Percentiles rank a stretch among this genome's conserved stretches.
These are phyloP conservation scores for Saccharum spontaneum DNA, from an alignment of 176 grass and related monocot species.

Conservation along the genomic window DNA sequence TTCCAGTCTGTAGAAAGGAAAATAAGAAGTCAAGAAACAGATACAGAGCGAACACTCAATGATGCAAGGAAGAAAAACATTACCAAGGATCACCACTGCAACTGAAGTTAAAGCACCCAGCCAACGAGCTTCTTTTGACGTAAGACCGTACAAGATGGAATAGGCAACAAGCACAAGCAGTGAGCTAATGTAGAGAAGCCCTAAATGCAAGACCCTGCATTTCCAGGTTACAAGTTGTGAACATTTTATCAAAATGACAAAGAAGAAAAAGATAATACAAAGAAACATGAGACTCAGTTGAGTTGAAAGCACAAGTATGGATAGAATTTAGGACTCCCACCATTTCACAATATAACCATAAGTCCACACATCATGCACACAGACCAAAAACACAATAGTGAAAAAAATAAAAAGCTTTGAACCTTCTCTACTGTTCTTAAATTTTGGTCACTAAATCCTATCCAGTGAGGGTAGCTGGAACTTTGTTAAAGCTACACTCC, in stretches of 20 bases:
- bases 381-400: background rate
- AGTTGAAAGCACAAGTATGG: conserved; percentile 7
- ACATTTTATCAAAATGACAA: conserved; percentile 35
- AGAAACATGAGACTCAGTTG: conserved; percentile 9
- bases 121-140: conserved; percentile 92
- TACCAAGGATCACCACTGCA: conserved; percentile 96
- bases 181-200: conserved; percentile 87
- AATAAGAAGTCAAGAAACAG: conserved; percentile 32
- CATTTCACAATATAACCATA: conserved; percentile 3
- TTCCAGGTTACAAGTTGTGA: conserved; percentile 29
- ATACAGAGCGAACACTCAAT: conserved; percentile 9
- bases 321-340: conserved; percentile 3
- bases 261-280: conserved; percentile 32
- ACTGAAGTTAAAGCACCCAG: conserved; percentile 87
- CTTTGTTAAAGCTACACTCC: background rate
- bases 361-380: conserved; percentile 1
- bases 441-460: background rate
- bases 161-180: conserved; percentile 80
- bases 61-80: conserved; percentile 38
- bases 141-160: conserved; percentile 85
- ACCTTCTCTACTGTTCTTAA: conserved; percentile 5
- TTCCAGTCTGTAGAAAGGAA: conserved; percentile 88
- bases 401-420: background rate
- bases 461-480: background rate
- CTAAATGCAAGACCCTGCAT: conserved; percentile 77